Evolutionary conservation across 305 asterid species (phyloP).

Genomic region (Fraxinus dipetala): DNA sequence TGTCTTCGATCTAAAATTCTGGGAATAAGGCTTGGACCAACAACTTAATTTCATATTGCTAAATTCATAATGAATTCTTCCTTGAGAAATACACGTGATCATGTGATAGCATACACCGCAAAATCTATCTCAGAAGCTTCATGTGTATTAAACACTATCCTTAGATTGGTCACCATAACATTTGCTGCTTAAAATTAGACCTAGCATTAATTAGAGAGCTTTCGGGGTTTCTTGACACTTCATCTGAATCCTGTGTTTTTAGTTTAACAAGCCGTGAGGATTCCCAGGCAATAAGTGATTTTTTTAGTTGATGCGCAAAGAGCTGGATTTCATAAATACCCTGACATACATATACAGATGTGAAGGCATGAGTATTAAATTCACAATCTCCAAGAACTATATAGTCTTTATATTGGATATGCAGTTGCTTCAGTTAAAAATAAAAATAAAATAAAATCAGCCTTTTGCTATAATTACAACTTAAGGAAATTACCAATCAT

Average conservation of each 20-base stretch:
- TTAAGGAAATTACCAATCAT: not conserved
- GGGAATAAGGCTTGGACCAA: not conserved
- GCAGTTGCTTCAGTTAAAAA: not conserved
- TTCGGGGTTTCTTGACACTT: not conserved
- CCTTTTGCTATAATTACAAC: not conserved
- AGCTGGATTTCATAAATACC: not conserved
- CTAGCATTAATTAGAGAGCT: not conserved
- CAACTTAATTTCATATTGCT: not conserved
- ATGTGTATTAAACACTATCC: not conserved
- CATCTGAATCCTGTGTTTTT: not conserved
- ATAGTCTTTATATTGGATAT: not conserved
- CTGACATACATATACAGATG: not conserved
- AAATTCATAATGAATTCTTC: not conserved
- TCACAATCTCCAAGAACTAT: not conserved
- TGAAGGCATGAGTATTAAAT: not conserved
- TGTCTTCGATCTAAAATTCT: not conserved
- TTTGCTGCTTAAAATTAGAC: not conserved
- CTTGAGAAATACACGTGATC: not conserved
- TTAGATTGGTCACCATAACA: not conserved
- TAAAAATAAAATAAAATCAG: too few relatives aligned
- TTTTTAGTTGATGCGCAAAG: not conserved
- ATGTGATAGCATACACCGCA: not conserved
- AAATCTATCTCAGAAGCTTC: not conserved
- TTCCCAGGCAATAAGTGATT: not conserved
- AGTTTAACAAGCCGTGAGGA: not conserved